phyloP scores from a whole-genome alignment of 805 yeast genomes.

The Barnettozyma pratensis region DNA sequence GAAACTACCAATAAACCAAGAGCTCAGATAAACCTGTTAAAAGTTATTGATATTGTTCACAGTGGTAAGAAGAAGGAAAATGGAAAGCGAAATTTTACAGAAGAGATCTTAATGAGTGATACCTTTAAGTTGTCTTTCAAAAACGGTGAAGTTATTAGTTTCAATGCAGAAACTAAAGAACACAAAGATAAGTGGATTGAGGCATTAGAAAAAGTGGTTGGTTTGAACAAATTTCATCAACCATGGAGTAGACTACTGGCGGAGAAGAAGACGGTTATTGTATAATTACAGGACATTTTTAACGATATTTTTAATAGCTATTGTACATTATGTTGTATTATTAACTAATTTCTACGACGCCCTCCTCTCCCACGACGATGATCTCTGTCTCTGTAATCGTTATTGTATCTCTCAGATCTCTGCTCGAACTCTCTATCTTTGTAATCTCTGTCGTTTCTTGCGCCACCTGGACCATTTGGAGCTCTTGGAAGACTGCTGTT shows the following conservation, averaged over 20 bases:
- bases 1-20: slow-evolving; percentile 63
- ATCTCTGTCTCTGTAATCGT: slow-evolving; percentile 21
- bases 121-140: slow-evolving; percentile 71
- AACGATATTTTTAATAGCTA: too few relatives aligned
- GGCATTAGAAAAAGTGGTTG: slow-evolving; percentile 50
- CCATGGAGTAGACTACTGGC: slow-evolving; percentile 52
- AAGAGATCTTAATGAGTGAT: slow-evolving; percentile 61
- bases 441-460: slow-evolving; percentile 6
- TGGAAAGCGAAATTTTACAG: slow-evolving; percentile 58
- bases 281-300: background rate
- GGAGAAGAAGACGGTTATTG: slow-evolving; percentile 4
- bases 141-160: slow-evolving; percentile 77
- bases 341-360: slow-evolving; percentile 7
- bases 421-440: slow-evolving; percentile 19
- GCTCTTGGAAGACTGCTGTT: slow-evolving; percentile 8
- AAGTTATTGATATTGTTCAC: slow-evolving; percentile 41
- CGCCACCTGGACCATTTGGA: slow-evolving; percentile 12
- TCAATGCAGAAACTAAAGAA: slow-evolving; percentile 70
- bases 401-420: slow-evolving; percentile 11
- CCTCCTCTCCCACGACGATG: slow-evolving; percentile 15
- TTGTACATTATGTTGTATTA: too few relatives aligned
- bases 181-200: slow-evolving; percentile 65
- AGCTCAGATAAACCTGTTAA: slow-evolving; percentile 69
- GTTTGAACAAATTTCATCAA: slow-evolving; percentile 51
- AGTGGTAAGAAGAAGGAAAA: slow-evolving; percentile 28